Conservation (phyloP, 345 rosid species). For the Eutrema heterophyllum region DNA sequence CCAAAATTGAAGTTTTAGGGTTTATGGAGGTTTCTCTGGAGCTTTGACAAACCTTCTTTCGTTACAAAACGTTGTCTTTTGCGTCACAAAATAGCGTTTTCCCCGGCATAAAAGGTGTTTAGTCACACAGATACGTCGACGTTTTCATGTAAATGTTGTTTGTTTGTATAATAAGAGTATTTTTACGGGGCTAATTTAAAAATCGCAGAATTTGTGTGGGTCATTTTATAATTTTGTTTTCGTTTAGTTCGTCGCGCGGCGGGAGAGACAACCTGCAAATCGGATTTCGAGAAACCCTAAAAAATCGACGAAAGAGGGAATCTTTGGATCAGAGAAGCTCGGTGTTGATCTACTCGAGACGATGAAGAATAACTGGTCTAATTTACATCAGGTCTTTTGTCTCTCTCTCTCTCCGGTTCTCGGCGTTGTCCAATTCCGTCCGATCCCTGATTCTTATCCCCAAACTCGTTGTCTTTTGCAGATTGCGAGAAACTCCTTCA, state of each 20-base stretch:
- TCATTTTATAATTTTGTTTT: neutral
- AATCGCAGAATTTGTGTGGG: neutral
- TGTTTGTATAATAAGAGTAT: neutral
- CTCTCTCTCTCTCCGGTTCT: neutral
- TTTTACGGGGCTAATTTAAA: neutral
- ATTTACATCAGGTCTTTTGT: conserved; percentile 17
- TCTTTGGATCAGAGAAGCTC: neutral
- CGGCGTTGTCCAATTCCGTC: neutral
- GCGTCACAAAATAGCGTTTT: neutral
- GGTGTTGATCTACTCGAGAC: neutral
- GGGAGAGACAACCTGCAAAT: conserved; percentile 3
- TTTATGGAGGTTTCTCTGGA: neutral
- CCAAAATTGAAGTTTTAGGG: neutral
- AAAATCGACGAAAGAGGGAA: conserved; percentile 16
- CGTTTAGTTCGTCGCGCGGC: conserved; percentile 11
- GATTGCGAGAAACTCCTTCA: conserved; percentile 23
- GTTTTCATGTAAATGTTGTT: neutral
- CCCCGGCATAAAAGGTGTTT: neutral
- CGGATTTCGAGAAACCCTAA: conserved; percentile 20
- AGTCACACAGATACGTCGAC: neutral
- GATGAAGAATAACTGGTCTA: conserved; percentile 30
- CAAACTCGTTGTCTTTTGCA: neutral
- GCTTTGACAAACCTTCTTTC: no score
- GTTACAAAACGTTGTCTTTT: neutral
- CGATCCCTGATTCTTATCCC: neutral